Evolutionary conservation across 139 green algal genomes (phyloP).

Genomic region (Zygnema cylindricum): DNA sequence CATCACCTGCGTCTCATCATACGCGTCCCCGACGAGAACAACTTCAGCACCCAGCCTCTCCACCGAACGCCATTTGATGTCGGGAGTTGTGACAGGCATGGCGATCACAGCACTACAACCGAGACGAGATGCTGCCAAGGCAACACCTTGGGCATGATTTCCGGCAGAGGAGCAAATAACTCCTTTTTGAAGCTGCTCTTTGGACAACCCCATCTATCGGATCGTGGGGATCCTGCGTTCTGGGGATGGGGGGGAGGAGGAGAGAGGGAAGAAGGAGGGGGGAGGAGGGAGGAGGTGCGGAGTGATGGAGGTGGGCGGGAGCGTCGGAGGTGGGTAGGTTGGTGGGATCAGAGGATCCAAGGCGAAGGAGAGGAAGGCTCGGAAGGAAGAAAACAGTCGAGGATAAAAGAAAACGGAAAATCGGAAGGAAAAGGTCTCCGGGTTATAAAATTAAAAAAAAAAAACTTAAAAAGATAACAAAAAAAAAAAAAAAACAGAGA

Average conservation of each 20-base stretch:
- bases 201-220: slow-evolving; percentile 77
- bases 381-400: background rate
- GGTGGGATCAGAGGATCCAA: background rate
- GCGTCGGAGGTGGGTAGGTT: background rate
- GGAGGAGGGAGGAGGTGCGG: too few relatives aligned
- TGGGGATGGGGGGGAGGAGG: too few relatives aligned
- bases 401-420: background rate
- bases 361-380: background rate
- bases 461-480: too few relatives aligned
- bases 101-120: slow-evolving; percentile 83
- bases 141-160: slow-evolving; percentile 97
- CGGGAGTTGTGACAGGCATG: slow-evolving; percentile 80
- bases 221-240: too few relatives aligned
- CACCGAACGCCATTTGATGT: slow-evolving; percentile 58
- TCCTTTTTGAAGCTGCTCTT: slow-evolving; percentile 75
- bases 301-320: too few relatives aligned
- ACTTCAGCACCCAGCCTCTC: slow-evolving; percentile 82
- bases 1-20: slow-evolving; percentile 85
- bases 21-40: slow-evolving; percentile 91
- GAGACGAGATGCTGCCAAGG: slow-evolving; percentile 65
- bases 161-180: slow-evolving; percentile 92
- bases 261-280: background rate
- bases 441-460: too few relatives aligned
- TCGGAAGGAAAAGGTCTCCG: background rate
- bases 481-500: too few relatives aligned